Conservation (phyloP, 352 stramenopile species). For the Phytophthora nicotianae region DNA sequence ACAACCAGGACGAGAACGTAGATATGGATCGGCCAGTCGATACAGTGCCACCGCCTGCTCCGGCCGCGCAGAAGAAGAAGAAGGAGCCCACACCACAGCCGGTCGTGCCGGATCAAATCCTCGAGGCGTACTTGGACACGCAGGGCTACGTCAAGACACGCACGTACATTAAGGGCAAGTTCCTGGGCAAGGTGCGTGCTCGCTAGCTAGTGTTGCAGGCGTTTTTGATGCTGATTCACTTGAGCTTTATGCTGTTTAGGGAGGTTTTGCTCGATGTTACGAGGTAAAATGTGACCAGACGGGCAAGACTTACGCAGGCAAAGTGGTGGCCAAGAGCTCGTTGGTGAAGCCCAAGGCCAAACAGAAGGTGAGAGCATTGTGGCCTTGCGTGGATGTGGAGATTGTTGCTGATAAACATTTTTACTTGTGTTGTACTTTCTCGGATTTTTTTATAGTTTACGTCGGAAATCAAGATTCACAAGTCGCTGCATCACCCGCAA, state of each 20-base stretch:
- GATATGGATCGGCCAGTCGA: conserved; percentile 16
- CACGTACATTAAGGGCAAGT: conserved; percentile 91
- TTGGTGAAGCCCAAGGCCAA: conserved; percentile 96
- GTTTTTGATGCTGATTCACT: conserved; percentile 13
- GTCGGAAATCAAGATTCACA: conserved; percentile 99
- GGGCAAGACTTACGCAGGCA: conserved; percentile 94
- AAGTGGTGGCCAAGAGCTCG: conserved; percentile 98
- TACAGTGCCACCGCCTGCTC: conserved; percentile 1
- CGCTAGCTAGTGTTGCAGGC: background rate
- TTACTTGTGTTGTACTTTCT: conserved; percentile 53
- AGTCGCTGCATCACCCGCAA: conserved; percentile 93
- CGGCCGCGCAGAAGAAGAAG: conserved; percentile 25
- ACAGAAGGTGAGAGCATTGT: conserved; percentile 90
- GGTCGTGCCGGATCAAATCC: conserved; percentile 63
- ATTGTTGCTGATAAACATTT: conserved; percentile 11
- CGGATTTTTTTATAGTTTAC: conserved; percentile 62
- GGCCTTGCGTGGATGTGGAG: background rate
- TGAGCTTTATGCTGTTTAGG: conserved; percentile 44
- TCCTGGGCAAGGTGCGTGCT: conserved; percentile 91
- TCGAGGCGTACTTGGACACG: conserved; percentile 64
- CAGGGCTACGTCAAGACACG: conserved; percentile 62
- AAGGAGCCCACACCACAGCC: conserved; percentile 47
- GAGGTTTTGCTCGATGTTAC: conserved; percentile 98
- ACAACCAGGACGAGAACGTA: conserved; percentile 22
- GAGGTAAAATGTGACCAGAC: conserved; percentile 94